A percentile compares a stretch with the other conserved stretches of the same genome.
Evolutionary conservation across 305 asterid species (phyloP).

Genomic region (Fraxinus velutina): DNA sequence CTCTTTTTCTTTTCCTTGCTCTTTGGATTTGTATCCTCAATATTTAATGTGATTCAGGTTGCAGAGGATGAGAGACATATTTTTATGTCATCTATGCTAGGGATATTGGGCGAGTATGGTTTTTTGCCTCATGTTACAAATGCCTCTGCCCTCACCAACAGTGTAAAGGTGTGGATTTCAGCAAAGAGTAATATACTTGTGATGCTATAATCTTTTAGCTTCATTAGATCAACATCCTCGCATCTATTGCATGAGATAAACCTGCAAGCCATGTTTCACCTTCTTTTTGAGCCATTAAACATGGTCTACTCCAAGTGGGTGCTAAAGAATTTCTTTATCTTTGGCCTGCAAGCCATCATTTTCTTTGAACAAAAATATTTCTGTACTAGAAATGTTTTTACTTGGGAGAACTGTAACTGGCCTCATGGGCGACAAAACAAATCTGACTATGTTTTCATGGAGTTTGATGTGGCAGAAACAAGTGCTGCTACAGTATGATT

Average conservation of each 20-base stretch:
- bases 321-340: not conserved
- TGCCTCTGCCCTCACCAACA: slow-evolving; percentile 78
- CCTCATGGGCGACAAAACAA: not conserved
- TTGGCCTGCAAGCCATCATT: not conserved
- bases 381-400: not conserved
- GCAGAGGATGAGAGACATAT: slow-evolving; percentile 75
- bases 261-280: not conserved
- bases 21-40: slow-evolving; percentile 27
- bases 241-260: not conserved
- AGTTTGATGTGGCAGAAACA: not conserved
- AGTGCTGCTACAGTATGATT: not conserved
- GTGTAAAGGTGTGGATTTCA: slow-evolving; percentile 62
- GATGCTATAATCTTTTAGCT: slow-evolving; percentile 1
- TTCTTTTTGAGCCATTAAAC: not conserved
- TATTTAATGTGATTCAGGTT: slow-evolving; percentile 43
- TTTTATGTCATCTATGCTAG: slow-evolving; percentile 71
- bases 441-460: not conserved
- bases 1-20: slow-evolving; percentile 3
- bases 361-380: not conserved
- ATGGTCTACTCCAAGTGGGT: slow-evolving; percentile 4
- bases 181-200: slow-evolving; percentile 9
- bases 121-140: slow-evolving; percentile 85
- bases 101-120: slow-evolving; percentile 83
- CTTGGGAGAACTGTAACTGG: not conserved
- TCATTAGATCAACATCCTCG: not conserved